Conservation (phyloP, 1,284 basidiomycete species). For the Boletus subluridellus region DNA sequence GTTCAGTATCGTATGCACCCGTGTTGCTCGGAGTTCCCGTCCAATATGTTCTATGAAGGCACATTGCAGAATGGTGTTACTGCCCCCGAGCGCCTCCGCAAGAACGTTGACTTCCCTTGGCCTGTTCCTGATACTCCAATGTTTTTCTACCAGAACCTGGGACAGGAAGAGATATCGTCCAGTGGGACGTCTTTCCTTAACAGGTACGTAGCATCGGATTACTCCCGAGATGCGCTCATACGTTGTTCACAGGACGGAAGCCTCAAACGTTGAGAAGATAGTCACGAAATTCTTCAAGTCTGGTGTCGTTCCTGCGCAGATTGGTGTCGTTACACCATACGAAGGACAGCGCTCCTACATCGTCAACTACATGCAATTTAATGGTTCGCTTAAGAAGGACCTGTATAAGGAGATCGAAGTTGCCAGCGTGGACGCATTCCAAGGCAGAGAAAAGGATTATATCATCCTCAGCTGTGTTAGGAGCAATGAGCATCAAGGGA, state of each 20-base stretch:
- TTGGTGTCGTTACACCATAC: slow-evolving; percentile 98
- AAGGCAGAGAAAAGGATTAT: slow-evolving; percentile 99
- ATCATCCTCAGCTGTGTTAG: slow-evolving; percentile 99
- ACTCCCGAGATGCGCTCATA: background rate
- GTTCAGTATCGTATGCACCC: slow-evolving; percentile 99
- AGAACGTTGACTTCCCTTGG: slow-evolving; percentile 99
- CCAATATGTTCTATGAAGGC: slow-evolving; percentile 99
- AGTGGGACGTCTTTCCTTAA: slow-evolving; percentile 99
- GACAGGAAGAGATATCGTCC: slow-evolving; percentile 98
- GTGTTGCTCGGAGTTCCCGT: slow-evolving; percentile 97
- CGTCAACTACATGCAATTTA: slow-evolving; percentile 99
- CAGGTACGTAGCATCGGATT: slow-evolving; percentile 44
- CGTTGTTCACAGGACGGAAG: slow-evolving; percentile 74
- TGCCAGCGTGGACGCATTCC: slow-evolving; percentile 98
- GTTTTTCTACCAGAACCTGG: slow-evolving; percentile 99
- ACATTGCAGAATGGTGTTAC: slow-evolving; percentile 99
- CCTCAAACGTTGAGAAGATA: slow-evolving; percentile 99
- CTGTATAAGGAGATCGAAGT: slow-evolving; percentile 99
- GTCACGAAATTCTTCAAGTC: slow-evolving; percentile 99
- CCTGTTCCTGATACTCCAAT: slow-evolving; percentile 96
- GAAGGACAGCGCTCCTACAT: slow-evolving; percentile 99
- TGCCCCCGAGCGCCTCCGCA: slow-evolving; percentile 92
- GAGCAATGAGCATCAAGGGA: slow-evolving; percentile 99
- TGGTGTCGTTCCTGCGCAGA: slow-evolving; percentile 91
- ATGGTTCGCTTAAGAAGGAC: slow-evolving; percentile 97